These are phyloP conservation scores for Polyporus arcularius DNA, from an alignment of 768 basidiomycete genomes.

Conservation along the genomic window DNA sequence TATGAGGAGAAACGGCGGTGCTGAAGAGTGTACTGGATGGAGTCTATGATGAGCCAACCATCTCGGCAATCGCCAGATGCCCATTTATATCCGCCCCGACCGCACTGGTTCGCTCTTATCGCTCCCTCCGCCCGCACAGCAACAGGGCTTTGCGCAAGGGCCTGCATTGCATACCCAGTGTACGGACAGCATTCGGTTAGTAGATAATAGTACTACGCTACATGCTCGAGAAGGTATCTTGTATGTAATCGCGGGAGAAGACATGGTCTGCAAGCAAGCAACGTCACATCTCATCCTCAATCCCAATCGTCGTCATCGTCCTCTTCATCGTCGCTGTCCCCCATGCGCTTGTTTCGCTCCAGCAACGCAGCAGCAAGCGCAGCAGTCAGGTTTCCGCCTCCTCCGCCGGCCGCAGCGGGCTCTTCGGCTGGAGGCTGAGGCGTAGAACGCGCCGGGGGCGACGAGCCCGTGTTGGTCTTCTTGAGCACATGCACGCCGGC, in stretches of 20 bases:
- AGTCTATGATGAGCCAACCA: constrained; percentile 14
- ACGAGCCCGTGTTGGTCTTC: constrained; percentile 47
- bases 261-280: neutral
- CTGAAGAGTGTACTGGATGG: neutral
- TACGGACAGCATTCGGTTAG: neutral
- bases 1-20: constrained; percentile 20
- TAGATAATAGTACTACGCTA: neutral
- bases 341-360: constrained; percentile 83
- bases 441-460: constrained; percentile 32
- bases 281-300: neutral
- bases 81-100: neutral
- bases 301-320: constrained; percentile 37
- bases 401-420: constrained; percentile 38
- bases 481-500: constrained; percentile 71
- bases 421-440: constrained; percentile 37
- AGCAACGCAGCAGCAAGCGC: constrained; percentile 83
- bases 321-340: constrained; percentile 58
- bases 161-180: neutral
- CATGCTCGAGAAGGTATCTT: neutral
- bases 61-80: constrained; percentile 33
- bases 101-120: constrained; percentile 18
- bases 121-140: neutral
- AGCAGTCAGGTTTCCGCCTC: constrained; percentile 75
- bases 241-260: neutral
- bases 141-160: neutral